Base-by-base conservation (phyloP, 2,329 filamentous ascomycete species). In the Arthroderma sp. region DNA sequence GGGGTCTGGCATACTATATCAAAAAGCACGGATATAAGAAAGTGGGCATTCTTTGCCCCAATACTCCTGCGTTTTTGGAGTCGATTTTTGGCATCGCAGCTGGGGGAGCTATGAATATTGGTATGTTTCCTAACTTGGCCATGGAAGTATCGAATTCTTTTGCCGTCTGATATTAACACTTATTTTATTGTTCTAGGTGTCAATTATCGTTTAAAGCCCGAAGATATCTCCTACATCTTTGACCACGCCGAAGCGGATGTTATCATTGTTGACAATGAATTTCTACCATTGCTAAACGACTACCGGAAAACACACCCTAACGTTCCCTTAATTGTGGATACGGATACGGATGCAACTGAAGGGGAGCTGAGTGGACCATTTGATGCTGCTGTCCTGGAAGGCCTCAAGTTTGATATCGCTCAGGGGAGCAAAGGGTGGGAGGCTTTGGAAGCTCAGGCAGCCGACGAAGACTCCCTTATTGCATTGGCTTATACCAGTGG, bases 31-130 rank as follows among this genome's bases (percentile, higher is more conserved):
- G 75, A 4, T 79, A 78, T 57, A 81, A 78, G 56, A 75, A 84
- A 48, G 83, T 96, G 4, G 91, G 91, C 5, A 81, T 98, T 40
- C 71, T 98, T 7, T 81, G 80, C 6, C 85, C 91, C 3, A 98
- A 98, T 61, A 98, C 91, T 1, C 91, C 91, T 0, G 88, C 88
- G 0, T 96, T 96, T 56, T 71, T 98, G 29, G 89, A 96, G 65
- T 77, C 80, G 5, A 85, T 94, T 49, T 98, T 85, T 58, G 91
- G 84, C 1, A 82, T 95, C 53, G 81, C 80, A 1, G 88, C 84
- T 1, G 84, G 84, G 0, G 86, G 86, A 1, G 84, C 73, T 5
- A 76, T 93, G 27, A 78, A 87, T 49, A 83, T 94, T 43, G 73
- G 71, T 71, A 59, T 40, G 29, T 41, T 2, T 8, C 29, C 11